These are phyloP conservation scores for Kwoniella shandongensis DNA, from an alignment of 768 basidiomycete species.

Conservation along the genomic window DNA sequence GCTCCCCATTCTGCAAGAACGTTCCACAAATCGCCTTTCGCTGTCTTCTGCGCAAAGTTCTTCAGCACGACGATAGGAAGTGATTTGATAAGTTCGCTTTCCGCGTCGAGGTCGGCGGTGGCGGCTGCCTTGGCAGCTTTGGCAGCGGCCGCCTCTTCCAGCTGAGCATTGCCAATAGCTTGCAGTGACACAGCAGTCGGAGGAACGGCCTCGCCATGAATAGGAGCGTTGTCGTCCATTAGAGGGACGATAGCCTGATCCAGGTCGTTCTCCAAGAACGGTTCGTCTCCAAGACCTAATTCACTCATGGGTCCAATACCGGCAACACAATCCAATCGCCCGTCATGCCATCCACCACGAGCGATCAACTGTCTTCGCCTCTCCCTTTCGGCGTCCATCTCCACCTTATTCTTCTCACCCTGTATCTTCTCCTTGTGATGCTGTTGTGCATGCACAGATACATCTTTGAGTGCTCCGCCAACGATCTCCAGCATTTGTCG, in stretches of 20 bases:
- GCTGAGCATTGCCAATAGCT: slow-evolving; percentile 5
- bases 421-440: slow-evolving; percentile 42
- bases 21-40: slow-evolving; percentile 69
- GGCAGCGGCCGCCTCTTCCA: neutral
- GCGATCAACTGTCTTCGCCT: slow-evolving; percentile 57
- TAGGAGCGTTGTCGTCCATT: slow-evolving; percentile 37
- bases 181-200: slow-evolving; percentile 30
- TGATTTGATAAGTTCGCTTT: slow-evolving; percentile 58
- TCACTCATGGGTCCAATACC: slow-evolving; percentile 86
- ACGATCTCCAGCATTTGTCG: slow-evolving; percentile 80
- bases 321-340: slow-evolving; percentile 75
- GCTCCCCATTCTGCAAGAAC: slow-evolving; percentile 85
- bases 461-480: slow-evolving; percentile 67
- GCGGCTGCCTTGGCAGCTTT: slow-evolving; percentile 12
- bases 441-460: slow-evolving; percentile 58
- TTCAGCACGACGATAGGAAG: slow-evolving; percentile 85
- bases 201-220: slow-evolving; percentile 38
- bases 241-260: slow-evolving; percentile 30
- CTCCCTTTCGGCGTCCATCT: slow-evolving; percentile 54
- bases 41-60: slow-evolving; percentile 67
- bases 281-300: slow-evolving; percentile 78
- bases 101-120: slow-evolving; percentile 38
- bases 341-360: slow-evolving; percentile 79
- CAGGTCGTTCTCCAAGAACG: slow-evolving; percentile 55
- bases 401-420: slow-evolving; percentile 56